These are phyloP conservation scores for Cornus suecica DNA, from an alignment of 148 eudicot species.

Conservation along the genomic window DNA sequence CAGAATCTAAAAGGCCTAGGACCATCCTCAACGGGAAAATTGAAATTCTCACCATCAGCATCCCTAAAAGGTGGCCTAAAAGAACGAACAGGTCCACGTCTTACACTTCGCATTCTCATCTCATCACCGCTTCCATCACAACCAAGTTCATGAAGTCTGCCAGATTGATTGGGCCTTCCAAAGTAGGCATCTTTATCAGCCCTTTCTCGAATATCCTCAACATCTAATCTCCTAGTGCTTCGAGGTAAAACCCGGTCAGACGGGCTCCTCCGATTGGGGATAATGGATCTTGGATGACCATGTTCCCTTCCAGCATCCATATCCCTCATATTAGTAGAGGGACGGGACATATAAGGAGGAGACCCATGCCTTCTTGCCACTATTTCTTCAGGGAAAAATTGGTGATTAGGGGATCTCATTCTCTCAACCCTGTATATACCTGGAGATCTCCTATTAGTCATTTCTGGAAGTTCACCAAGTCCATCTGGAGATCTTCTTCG, in stretches of 20 bases:
- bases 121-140: constrained; percentile 31
- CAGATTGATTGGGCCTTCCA: constrained; percentile 19
- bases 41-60: constrained; percentile 21
- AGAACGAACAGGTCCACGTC: constrained; percentile 23
- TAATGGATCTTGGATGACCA: constrained; percentile 23
- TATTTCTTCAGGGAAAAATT: constrained; percentile 23
- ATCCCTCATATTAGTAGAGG: constrained; percentile 26
- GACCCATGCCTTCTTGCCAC: constrained; percentile 29
- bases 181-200: constrained; percentile 24
- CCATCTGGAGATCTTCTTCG: constrained; percentile 36
- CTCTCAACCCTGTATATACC: constrained; percentile 28
- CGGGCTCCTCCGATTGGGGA: constrained; percentile 32
- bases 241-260: constrained; percentile 21
- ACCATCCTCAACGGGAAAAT: constrained; percentile 26
- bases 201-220: constrained; percentile 28
- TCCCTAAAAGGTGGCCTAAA: constrained; percentile 28
- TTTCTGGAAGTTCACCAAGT: constrained; percentile 22
- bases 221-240: constrained; percentile 26
- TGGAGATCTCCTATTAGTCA: constrained; percentile 26
- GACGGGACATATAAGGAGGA: constrained; percentile 27
- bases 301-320: constrained; percentile 27
- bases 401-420: constrained; percentile 33
- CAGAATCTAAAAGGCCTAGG: constrained; percentile 30
- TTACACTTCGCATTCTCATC: constrained; percentile 34
- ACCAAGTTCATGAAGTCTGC: constrained; percentile 26